Conservation (phyloP, 192 early-diverging fungal species). For the Coemansia sp. region DNA sequence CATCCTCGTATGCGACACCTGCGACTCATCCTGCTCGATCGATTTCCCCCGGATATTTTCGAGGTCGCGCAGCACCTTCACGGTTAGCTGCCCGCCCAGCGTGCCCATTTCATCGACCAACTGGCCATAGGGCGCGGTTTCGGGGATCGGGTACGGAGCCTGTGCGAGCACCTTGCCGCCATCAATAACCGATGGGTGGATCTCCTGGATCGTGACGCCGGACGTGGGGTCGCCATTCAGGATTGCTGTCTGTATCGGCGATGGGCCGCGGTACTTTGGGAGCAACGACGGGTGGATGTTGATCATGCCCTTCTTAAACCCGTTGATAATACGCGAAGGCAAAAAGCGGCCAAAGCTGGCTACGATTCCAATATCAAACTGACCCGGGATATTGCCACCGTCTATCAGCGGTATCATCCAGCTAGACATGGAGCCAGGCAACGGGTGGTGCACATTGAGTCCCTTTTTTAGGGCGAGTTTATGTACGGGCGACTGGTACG, state of each 20-base stretch:
- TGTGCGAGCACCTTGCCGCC: conserved; percentile 81
- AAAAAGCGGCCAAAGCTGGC: conserved; percentile 93
- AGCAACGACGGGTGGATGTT: conserved; percentile 95
- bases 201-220: conserved; percentile 85
- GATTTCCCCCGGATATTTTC: conserved; percentile 52
- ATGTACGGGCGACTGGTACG: conserved; percentile 16
- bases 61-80: conserved; percentile 21
- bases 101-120: conserved; percentile 17
- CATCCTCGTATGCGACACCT: conserved; percentile 70
- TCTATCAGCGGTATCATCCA: conserved; percentile 15
- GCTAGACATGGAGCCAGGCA: background rate
- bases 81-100: conserved; percentile 16
- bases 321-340: conserved; percentile 64
- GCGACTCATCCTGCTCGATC: conserved; percentile 58
- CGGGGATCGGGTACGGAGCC: conserved; percentile 6
- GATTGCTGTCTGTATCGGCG: conserved; percentile 85
- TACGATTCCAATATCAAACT: conserved; percentile 84
- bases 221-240: conserved; percentile 69
- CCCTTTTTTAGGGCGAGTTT: conserved; percentile 2
- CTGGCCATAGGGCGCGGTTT: background rate
- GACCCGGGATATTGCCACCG: background rate
- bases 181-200: conserved; percentile 78
- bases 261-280: conserved; percentile 89
- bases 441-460: conserved; percentile 1
- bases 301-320: conserved; percentile 67